Conservation (phyloP, 2,329 filamentous ascomycete species). For the Cladophialophora bantiana region DNA sequence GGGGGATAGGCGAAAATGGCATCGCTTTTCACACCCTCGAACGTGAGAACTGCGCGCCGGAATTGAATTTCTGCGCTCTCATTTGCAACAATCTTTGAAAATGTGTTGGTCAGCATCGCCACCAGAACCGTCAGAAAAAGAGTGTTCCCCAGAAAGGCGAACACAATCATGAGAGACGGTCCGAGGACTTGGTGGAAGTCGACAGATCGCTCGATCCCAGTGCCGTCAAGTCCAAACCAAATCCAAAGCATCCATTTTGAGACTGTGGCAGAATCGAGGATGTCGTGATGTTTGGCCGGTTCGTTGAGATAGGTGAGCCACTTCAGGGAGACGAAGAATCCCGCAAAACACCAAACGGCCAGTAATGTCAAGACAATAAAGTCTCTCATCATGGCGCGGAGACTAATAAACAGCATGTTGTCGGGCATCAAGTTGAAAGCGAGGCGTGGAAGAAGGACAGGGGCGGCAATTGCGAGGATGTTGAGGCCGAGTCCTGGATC, state of each 20-base stretch:
- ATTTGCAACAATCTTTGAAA: slow-evolving; percentile 76
- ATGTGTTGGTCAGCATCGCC: slow-evolving; percentile 84
- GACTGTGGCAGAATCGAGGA: slow-evolving; percentile 67
- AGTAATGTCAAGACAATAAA: slow-evolving; percentile 77
- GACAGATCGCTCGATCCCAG: slow-evolving; percentile 65
- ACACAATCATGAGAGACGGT: slow-evolving; percentile 78
- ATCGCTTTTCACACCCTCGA: slow-evolving; percentile 84
- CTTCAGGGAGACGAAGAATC: slow-evolving; percentile 77
- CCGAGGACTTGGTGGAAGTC: slow-evolving; percentile 80
- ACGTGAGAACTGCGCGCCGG: slow-evolving; percentile 77
- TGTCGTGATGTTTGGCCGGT: background rate
- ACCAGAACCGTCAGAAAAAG: slow-evolving; percentile 84
- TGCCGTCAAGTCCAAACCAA: slow-evolving; percentile 84
- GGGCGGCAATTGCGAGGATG: slow-evolving; percentile 73
- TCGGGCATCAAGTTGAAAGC: slow-evolving; percentile 83
- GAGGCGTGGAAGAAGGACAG: slow-evolving; percentile 76
- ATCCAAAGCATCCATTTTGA: slow-evolving; percentile 92
- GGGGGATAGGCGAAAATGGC: slow-evolving; percentile 82
- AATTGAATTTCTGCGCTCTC: slow-evolving; percentile 82
- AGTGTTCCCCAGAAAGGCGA: slow-evolving; percentile 82
- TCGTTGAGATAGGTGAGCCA: slow-evolving; percentile 73
- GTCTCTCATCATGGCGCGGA: slow-evolving; percentile 83
- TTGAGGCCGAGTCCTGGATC: slow-evolving; percentile 46
- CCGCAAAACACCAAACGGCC: slow-evolving; percentile 81
- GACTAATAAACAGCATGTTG: slow-evolving; percentile 79